These are phyloP conservation scores for Chrysanthemum seticuspe DNA, from an alignment of 129 eudicot species.

Conservation along the genomic window DNA sequence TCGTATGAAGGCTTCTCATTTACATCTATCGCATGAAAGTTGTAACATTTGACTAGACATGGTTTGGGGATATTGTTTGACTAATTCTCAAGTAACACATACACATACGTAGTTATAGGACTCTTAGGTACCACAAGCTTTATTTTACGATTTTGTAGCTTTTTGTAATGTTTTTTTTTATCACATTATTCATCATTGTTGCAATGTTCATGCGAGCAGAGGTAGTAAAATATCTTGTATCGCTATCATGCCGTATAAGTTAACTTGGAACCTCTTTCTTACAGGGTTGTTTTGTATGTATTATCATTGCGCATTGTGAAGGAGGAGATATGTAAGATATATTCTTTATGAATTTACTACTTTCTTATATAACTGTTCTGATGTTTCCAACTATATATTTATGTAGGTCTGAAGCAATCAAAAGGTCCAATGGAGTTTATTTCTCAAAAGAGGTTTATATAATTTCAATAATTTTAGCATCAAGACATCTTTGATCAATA, in stretches of 20 bases:
- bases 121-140: slow-evolving; percentile 10
- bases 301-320: slow-evolving; percentile 87
- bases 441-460: slow-evolving; percentile 81
- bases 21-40: slow-evolving; percentile 10
- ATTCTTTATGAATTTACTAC: not conserved
- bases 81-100: slow-evolving; percentile 8
- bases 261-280: slow-evolving; percentile 20
- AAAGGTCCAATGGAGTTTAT: slow-evolving; percentile 70
- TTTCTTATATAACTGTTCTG: slow-evolving; percentile 10
- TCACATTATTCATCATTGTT: not conserved
- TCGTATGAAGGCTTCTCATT: slow-evolving; percentile 3
- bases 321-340: slow-evolving; percentile 95
- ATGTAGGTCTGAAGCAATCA: slow-evolving; percentile 84
- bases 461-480: not conserved
- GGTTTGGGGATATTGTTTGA: slow-evolving; percentile 8
- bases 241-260: not conserved
- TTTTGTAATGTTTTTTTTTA: too few species aligned
- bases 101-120: not conserved
- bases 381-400: slow-evolving; percentile 22
- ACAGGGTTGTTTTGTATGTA: slow-evolving; percentile 99
- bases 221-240: not conserved
- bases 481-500: not conserved
- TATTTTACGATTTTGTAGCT: too few species aligned
- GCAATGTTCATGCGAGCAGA: not conserved
- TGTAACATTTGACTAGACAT: slow-evolving; percentile 4